Percentiles rank a stretch among this genome's conserved stretches.
These are phyloP conservation scores for Erodium texanum DNA, from an alignment of 441 rosid genomes.

Conservation along the genomic window DNA sequence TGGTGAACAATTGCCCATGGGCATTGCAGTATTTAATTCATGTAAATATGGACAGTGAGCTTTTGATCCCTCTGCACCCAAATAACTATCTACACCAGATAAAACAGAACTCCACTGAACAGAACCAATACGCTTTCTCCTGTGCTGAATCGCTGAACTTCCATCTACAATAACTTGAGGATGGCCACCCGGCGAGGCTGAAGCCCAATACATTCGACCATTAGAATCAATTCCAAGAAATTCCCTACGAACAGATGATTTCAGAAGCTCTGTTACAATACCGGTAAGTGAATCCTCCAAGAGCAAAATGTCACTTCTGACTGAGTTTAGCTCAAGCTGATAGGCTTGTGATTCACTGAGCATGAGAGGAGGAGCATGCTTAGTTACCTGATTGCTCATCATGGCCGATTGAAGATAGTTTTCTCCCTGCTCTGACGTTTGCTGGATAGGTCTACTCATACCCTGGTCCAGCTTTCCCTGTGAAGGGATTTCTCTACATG, in stretches of 20 bases:
- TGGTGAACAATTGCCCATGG: constrained; percentile 26
- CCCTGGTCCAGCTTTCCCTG: too few species aligned
- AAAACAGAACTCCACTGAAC: constrained; percentile 21
- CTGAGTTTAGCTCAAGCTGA: constrained; percentile 45
- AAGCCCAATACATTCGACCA: constrained; percentile 84
- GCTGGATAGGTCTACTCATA: neutral
- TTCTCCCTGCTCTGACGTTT: constrained; percentile 29
- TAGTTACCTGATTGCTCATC: constrained; percentile 22
- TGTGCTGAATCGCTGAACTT: constrained; percentile 44
- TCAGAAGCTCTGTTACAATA: constrained; percentile 55
- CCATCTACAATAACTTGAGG: constrained; percentile 68
- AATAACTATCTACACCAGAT: constrained; percentile 17
- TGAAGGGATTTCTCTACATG: too few species aligned
- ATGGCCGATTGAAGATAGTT: constrained; percentile 26
- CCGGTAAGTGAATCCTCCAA: constrained; percentile 54
- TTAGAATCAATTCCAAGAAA: constrained; percentile 81
- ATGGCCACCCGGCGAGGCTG: constrained; percentile 41
- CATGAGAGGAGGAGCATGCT: constrained; percentile 33
- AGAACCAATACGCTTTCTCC: constrained; percentile 13
- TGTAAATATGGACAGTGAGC: constrained; percentile 49
- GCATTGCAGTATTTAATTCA: constrained; percentile 31
- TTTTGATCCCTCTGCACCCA: constrained; percentile 43
- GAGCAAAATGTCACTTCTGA: constrained; percentile 44
- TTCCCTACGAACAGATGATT: constrained; percentile 64
- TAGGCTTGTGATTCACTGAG: constrained; percentile 45